Evolutionary conservation across 1,284 basidiomycete species (phyloP), one percentile per base, ranked within the genome.

Genomic region (Meira miltonrushii): DNA sequence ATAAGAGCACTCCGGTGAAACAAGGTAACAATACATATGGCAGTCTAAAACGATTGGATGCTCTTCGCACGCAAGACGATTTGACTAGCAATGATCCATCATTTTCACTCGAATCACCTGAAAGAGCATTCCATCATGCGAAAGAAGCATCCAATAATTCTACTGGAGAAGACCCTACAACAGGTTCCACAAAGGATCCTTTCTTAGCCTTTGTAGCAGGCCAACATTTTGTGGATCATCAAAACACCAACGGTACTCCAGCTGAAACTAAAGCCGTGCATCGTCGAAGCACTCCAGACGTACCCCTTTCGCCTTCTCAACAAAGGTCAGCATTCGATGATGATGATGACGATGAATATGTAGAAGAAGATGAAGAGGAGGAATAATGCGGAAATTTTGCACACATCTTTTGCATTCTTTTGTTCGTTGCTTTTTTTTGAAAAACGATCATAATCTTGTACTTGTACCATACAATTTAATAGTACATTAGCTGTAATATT

Each of bases 141-240:
- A 25, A 48, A 8, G 6, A 48, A 21, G n/a, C 12, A 3, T 13
- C 17, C 25, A 12, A 17, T 21, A 48, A 48, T 48, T 6, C 46
- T 12, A 4, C 46, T 3, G 5, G 17, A 2, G 12, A 19, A 48
- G 15, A 43, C 2, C 23, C 46, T 17, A 5, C 46, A 21, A 21
- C 46, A 12, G 28, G 28, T 15, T 19, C 12, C 4, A 13, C 54
- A 1, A 49, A 60, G 0, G 69, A 71, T 60, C 69, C 69, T 1
- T 71, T 71, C 57, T 56, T 71, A 13, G 67, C 67, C 1, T 71
- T 69, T 52, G 69, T 71, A 10, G 69, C 65, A 1, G 67, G 64
- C 9, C 50, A 64, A 3, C 59, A 61, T 38, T 67, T 61, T 28
- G 62, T 66, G 21, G 58, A 65, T 25, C 50, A 62, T 10, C 21